Conservation (phyloP, 495 filamentous ascomycete genomes). For the Xylaria sp. region DNA sequence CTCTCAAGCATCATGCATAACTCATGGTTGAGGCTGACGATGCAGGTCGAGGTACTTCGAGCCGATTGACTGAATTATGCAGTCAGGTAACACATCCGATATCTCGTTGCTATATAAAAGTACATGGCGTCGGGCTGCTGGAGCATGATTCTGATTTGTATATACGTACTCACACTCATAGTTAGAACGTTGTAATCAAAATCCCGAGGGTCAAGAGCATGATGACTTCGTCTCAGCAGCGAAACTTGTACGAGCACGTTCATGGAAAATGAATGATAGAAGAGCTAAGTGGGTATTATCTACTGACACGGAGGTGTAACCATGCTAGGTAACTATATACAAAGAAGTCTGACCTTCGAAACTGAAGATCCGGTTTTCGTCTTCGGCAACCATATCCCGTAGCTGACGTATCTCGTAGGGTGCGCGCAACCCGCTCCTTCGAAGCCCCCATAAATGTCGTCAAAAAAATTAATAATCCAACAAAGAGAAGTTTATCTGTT, state of each 20-base stretch:
- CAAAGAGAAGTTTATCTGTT: constrained; percentile 1
- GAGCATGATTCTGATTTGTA: neutral
- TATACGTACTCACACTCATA: neutral
- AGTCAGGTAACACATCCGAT: no score
- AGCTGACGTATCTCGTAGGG: neutral
- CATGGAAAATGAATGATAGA: neutral
- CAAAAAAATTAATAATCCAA: neutral
- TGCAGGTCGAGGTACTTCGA: neutral
- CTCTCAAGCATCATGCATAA: neutral
- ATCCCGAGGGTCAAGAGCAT: neutral
- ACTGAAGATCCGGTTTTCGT: neutral
- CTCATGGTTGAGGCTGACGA: neutral
- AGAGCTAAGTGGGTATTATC: constrained; percentile 9
- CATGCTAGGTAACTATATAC: constrained; percentile 3
- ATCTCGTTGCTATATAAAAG: neutral
- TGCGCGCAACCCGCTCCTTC: neutral
- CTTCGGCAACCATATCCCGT: neutral
- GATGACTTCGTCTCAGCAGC: neutral
- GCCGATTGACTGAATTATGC: neutral
- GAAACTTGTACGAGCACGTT: no score
- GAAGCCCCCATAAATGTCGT: no score
- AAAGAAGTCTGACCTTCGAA: neutral
- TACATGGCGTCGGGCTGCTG: neutral
- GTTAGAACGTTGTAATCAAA: neutral
- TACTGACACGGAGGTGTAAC: neutral